Evolutionary conservation across 2,329 filamentous ascomycete species (phyloP).

Genomic region (Kalmusia sp.): DNA sequence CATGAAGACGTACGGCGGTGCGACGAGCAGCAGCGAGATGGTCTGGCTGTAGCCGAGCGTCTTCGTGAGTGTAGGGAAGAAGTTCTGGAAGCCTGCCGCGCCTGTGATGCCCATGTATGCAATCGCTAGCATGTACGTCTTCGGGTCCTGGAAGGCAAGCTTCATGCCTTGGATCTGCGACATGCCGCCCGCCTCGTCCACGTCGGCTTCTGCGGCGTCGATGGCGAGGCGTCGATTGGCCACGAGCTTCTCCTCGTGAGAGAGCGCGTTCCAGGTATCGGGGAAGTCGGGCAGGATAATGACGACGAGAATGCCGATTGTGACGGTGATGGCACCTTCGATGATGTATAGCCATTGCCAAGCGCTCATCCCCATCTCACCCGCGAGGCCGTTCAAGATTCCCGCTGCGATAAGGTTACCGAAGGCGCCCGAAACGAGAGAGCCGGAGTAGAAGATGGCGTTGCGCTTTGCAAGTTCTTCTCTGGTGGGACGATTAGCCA

Average conservation of each 20-base stretch:
- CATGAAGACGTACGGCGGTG: constrained; percentile 66
- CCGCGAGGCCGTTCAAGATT: constrained; percentile 50
- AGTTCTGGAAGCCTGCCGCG: constrained; percentile 62
- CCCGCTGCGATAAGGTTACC: constrained; percentile 63
- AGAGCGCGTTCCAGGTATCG: constrained; percentile 48
- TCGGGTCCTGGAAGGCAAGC: constrained; percentile 58
- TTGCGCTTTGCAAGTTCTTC: constrained; percentile 59
- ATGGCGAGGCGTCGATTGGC: constrained; percentile 59
- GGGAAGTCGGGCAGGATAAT: constrained; percentile 49
- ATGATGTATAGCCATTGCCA: constrained; percentile 50
- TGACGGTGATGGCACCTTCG: constrained; percentile 46
- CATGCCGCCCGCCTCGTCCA: constrained; percentile 57
- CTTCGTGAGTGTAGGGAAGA: constrained; percentile 62
- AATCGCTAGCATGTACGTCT: constrained; percentile 57
- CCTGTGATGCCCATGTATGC: constrained; percentile 59
- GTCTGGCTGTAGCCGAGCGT: constrained; percentile 62
- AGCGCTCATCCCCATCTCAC: constrained; percentile 35
- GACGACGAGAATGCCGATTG: constrained; percentile 39
- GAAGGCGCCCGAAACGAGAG: constrained; percentile 57
- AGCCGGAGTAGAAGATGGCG: constrained; percentile 61
- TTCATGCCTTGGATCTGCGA: constrained; percentile 59
- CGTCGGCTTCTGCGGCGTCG: constrained; percentile 52
- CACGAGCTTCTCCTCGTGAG: constrained; percentile 51
- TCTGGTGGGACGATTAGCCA: not conserved
- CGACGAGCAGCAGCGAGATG: constrained; percentile 62